These are phyloP conservation scores for Dactylonectria estremocensis DNA, from an alignment of 2,329 filamentous ascomycete species.

Conservation along the genomic window DNA sequence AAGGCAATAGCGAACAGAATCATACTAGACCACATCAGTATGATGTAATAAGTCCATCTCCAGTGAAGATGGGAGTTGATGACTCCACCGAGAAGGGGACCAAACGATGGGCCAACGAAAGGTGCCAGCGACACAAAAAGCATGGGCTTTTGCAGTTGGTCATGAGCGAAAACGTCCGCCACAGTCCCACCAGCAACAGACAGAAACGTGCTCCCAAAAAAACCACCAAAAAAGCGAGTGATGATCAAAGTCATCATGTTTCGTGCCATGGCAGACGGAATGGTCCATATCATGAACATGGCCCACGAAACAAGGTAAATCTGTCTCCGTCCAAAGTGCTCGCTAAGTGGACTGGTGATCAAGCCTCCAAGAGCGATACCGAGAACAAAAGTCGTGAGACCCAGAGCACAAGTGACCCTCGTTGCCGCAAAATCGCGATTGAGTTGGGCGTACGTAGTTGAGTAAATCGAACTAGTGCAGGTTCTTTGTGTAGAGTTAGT, in stretches of 20 bases:
- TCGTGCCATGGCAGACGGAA: constrained; percentile 81
- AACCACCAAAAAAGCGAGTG: constrained; percentile 79
- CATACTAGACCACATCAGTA: constrained; percentile 37
- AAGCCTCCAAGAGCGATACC: constrained; percentile 74
- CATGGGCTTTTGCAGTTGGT: constrained; percentile 42
- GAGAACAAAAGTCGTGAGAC: constrained; percentile 40
- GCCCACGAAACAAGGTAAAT: constrained; percentile 82
- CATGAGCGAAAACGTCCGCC: constrained; percentile 28
- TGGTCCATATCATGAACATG: constrained; percentile 82
- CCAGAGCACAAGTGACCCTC: constrained; percentile 24
- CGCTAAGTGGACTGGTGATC: constrained; percentile 72
- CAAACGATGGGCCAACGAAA: constrained; percentile 38
- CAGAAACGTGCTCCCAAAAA: constrained; percentile 35
- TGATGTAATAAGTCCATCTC: constrained; percentile 44
- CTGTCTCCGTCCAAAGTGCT: constrained; percentile 81
- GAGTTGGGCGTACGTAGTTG: constrained; percentile 39
- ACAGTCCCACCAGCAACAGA: constrained; percentile 42
- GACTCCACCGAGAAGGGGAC: constrained; percentile 38
- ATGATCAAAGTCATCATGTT: constrained; percentile 85
- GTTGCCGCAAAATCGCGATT: constrained; percentile 35
- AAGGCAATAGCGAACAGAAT: constrained; percentile 31
- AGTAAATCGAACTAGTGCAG: constrained; percentile 84
- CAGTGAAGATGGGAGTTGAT: constrained; percentile 38
- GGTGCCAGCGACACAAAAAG: constrained; percentile 38
- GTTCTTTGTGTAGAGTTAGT: constrained; percentile 66